Percentiles rank a stretch among this genome's conserved stretches.
Conservation (phyloP, 2,329 filamentous ascomycete species). For the Beauveria australis region DNA sequence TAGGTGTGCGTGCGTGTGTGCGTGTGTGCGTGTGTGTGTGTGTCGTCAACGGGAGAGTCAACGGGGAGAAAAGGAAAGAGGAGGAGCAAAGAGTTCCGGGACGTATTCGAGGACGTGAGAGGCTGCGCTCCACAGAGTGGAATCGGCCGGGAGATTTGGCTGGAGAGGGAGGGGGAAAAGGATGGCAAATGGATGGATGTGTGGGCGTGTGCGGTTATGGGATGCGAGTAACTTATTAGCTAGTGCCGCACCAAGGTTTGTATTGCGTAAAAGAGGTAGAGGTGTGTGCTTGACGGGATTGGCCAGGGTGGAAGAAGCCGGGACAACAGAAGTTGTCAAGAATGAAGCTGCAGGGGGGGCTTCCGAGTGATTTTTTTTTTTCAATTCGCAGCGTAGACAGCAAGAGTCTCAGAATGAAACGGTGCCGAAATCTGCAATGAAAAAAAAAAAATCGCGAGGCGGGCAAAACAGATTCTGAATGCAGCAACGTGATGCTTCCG, state of each 20-base stretch:
- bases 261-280: constrained; percentile 9
- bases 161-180: not conserved
- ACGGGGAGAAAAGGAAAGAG: not conserved
- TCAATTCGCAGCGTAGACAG: not conserved
- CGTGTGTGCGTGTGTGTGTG: not conserved
- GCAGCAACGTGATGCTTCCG: constrained; percentile 8
- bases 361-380: not conserved
- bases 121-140: constrained; percentile 10
- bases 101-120: constrained; percentile 10
- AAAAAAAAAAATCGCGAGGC: constrained; percentile 6
- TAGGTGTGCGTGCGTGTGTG: not conserved
- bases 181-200: not conserved
- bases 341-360: too few relatives aligned
- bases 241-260: constrained; percentile 8
- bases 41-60: not conserved
- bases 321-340: not conserved
- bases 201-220: not conserved
- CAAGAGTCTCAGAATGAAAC: not conserved
- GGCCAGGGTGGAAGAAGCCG: constrained; percentile 7
- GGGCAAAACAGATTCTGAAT: not conserved
- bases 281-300: not conserved
- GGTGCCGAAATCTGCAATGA: not conserved
- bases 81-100: constrained; percentile 7
- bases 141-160: constrained; percentile 12
- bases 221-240: not conserved